Evolutionary conservation across 805 yeast species (phyloP).

Genomic region (Metschnikowia corniflorae): DNA sequence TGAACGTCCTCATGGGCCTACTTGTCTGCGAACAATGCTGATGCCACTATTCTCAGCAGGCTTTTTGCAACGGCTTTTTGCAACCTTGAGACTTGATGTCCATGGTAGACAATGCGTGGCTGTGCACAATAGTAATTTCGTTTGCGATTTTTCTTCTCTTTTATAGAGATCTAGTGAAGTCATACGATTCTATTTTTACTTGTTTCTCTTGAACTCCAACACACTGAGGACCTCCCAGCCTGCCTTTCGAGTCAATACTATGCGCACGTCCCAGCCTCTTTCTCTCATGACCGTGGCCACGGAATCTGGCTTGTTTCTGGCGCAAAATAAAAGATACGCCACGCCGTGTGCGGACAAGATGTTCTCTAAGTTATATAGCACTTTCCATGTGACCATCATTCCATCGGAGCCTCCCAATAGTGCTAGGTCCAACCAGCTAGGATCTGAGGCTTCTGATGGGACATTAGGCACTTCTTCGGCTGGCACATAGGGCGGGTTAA

Average conservation of each 20-base stretch:
- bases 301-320: constrained; percentile 73
- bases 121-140: too few species aligned
- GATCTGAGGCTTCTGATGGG: constrained; percentile 46
- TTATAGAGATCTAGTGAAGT: too few species aligned
- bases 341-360: constrained; percentile 59
- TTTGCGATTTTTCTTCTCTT: too few species aligned
- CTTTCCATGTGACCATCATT: constrained; percentile 73
- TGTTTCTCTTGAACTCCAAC: constrained; percentile 47
- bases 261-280: constrained; percentile 50
- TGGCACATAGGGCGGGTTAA: constrained; percentile 98
- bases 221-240: constrained; percentile 94
- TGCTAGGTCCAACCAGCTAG: constrained; percentile 84
- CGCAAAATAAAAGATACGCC: constrained; percentile 90
- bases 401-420: constrained; percentile 87
- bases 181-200: too few species aligned
- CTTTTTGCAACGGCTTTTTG: too few species aligned
- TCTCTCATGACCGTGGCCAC: constrained; percentile 49
- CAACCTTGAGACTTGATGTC: too few species aligned
- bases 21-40: too few species aligned
- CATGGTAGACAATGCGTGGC: too few species aligned
- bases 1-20: too few species aligned
- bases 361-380: constrained; percentile 52
- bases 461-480: constrained; percentile 66
- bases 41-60: too few species aligned
- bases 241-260: constrained; percentile 70